phyloP scores from a whole-genome alignment of 192 early-diverging fungal genomes.

The Cetraspora pellucida region DNA sequence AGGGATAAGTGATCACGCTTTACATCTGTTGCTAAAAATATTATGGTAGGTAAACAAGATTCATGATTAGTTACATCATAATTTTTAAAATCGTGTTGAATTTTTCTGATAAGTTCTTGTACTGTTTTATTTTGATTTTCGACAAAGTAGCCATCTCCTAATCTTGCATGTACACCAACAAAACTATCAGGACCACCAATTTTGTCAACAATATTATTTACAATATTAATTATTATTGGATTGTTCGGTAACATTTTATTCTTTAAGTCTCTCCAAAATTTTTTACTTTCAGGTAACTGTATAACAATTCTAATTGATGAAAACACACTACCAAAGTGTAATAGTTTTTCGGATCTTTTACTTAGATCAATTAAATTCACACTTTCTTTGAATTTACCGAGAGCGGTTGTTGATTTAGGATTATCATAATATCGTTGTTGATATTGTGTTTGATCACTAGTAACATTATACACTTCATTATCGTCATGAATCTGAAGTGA shows the following conservation, averaged over 20 bases:
- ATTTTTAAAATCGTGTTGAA: too few species aligned
- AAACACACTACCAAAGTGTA: conserved; percentile 62
- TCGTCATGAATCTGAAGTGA: background rate
- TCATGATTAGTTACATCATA: too few species aligned
- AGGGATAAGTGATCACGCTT: conserved; percentile 34
- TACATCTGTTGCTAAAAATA: conserved; percentile 46
- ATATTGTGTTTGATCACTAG: background rate
- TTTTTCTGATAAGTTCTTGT: too few species aligned
- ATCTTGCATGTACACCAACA: conserved; percentile 56
- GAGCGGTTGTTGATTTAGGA: background rate
- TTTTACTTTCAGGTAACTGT: conserved; percentile 47
- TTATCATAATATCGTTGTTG: background rate
- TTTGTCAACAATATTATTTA: conserved; percentile 46
- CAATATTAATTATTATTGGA: conserved; percentile 48
- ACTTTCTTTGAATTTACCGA: conserved; percentile 44
- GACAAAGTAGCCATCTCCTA: conserved; percentile 60
- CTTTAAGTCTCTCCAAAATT: conserved; percentile 43
- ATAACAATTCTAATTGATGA: conserved; percentile 50
- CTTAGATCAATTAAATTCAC: conserved; percentile 43
- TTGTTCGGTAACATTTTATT: conserved; percentile 53
- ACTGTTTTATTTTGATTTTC: too few species aligned
- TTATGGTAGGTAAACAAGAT: conserved; percentile 41
- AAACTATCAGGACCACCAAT: conserved; percentile 52
- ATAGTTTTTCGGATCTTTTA: conserved; percentile 38
- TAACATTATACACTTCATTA: background rate